Conservation (phyloP, 805 yeast genomes). For the Nakazawaea anatomiae region DNA sequence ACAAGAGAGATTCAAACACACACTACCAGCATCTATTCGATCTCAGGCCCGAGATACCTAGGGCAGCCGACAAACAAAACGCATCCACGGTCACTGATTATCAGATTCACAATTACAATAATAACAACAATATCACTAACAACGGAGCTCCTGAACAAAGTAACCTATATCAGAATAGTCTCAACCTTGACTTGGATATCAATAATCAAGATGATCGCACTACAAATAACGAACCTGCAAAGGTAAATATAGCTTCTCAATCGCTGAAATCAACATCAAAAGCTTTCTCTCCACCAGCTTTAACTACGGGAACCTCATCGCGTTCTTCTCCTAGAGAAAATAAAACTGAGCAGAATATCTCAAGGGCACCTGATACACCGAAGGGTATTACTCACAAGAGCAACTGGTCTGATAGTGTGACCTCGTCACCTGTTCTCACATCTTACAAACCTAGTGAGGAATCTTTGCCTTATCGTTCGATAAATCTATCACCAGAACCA, state of each 20-base stretch:
- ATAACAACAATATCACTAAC: too few species aligned
- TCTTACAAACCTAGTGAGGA: neutral
- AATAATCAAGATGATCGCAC: too few species aligned
- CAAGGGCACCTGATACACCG: conserved; percentile 7
- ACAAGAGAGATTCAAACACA: neutral
- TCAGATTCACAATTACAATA: too few species aligned
- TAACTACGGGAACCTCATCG: neutral
- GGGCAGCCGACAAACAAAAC: too few species aligned
- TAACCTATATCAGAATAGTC: too few species aligned
- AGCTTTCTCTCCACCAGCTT: too few species aligned
- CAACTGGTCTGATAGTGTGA: neutral
- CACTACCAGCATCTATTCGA: neutral
- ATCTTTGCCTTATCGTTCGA: neutral
- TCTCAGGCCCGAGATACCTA: neutral
- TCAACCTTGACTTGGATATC: too few species aligned
- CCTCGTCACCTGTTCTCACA: neutral
- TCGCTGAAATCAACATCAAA: too few species aligned
- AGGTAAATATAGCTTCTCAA: too few species aligned
- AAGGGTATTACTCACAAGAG: neutral
- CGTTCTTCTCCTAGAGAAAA: neutral
- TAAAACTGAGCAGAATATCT: neutral
- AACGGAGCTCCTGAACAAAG: too few species aligned
- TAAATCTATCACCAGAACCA: neutral
- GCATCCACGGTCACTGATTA: too few species aligned
- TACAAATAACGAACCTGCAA: too few species aligned